A percentile compares a stretch with the other conserved stretches of the same genome.
These are phyloP conservation scores for Eremochloa ophiuroides DNA, from an alignment of 176 grass and related monocot genomes.

Conservation along the genomic window DNA sequence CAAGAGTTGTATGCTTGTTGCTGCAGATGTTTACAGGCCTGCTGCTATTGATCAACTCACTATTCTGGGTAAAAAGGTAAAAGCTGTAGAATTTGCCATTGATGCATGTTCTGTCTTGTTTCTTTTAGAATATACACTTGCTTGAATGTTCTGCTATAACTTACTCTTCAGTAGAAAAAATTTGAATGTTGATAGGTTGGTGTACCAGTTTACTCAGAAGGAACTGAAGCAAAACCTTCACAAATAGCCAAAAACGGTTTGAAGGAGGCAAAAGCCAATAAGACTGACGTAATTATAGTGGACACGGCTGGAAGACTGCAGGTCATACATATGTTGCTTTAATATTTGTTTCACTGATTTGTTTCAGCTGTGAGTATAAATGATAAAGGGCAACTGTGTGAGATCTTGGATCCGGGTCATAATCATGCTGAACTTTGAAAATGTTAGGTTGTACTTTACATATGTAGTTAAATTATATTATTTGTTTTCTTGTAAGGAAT, in stretches of 20 bases:
- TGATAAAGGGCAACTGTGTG: not conserved
- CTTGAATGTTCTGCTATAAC: not conserved
- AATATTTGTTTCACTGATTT: not conserved
- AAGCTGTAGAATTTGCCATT: not conserved
- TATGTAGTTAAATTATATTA: not conserved
- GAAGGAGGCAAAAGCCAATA: slow-evolving; percentile 77
- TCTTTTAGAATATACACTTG: not conserved
- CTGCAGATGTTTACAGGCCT: slow-evolving; percentile 96
- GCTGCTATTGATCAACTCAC: slow-evolving; percentile 96
- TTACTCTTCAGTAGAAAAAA: not conserved
- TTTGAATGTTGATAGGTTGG: slow-evolving; percentile 46
- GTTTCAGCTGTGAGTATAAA: not conserved
- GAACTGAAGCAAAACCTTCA: slow-evolving; percentile 60
- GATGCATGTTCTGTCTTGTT: not conserved
- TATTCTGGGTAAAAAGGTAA: slow-evolving; percentile 83
- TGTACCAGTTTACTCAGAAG: slow-evolving; percentile 91
- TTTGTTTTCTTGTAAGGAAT: not conserved
- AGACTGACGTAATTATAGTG: slow-evolving; percentile 77
- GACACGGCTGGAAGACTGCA: slow-evolving; percentile 94
- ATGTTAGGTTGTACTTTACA: not conserved
- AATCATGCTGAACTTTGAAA: slow-evolving; percentile 3
- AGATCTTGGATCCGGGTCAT: not conserved
- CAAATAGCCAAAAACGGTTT: slow-evolving; percentile 80
- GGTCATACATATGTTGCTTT: slow-evolving; percentile 44
- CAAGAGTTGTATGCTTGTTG: slow-evolving; percentile 93